Evolutionary conservation across 23 red algal species (phyloP).

Genomic region (Gracilariopsis chorda): DNA sequence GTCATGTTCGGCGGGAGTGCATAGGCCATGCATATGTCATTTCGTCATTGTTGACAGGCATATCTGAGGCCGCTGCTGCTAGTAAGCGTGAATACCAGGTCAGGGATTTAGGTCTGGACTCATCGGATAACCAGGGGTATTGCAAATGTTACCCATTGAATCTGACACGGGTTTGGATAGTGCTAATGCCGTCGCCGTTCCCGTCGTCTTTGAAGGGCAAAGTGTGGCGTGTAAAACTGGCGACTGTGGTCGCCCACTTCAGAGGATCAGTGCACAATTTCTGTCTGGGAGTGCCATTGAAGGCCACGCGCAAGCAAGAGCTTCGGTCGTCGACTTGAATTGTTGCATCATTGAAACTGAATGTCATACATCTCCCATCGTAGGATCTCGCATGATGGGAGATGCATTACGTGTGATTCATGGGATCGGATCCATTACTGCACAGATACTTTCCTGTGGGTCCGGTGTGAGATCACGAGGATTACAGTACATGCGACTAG

Average conservation of each 20-base stretch:
- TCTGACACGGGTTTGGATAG: slow-evolving; percentile 47
- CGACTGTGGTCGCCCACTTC: slow-evolving; percentile 66
- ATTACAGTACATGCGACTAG: too few species aligned
- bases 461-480: too few species aligned
- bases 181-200: slow-evolving; percentile 30
- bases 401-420: too few species aligned
- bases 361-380: slow-evolving; percentile 32
- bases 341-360: slow-evolving; percentile 48
- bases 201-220: slow-evolving; percentile 16
- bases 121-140: slow-evolving; percentile 58
- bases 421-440: too few species aligned
- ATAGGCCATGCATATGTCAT: not conserved
- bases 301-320: slow-evolving; percentile 64
- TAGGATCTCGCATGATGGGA: too few species aligned
- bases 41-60: not conserved
- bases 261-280: not conserved
- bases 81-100: not conserved
- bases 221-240: slow-evolving; percentile 51
- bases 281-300: slow-evolving; percentile 29
- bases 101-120: not conserved
- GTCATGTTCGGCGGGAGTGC: not conserved
- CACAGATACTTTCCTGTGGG: too few species aligned
- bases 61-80: not conserved
- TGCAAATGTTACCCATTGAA: slow-evolving; percentile 50
- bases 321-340: slow-evolving; percentile 28